Evolutionary conservation across 2,329 filamentous ascomycete genomes (phyloP), one percentile per base, ranked within the genome.

Genomic region (Helotiales sp.): DNA sequence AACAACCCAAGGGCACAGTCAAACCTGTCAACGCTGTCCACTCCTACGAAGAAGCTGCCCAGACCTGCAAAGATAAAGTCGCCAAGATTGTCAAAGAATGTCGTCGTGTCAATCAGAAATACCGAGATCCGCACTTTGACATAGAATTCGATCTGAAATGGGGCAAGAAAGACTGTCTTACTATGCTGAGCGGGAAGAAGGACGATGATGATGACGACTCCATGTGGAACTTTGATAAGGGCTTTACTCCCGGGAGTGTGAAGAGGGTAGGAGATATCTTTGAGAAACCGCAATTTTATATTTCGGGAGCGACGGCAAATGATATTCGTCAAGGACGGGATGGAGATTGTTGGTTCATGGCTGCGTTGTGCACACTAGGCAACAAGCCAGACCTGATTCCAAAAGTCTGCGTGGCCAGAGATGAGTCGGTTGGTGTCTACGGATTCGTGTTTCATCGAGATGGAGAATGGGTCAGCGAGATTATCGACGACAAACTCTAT

Each of bases 401-500:
- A 70, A 79, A 81, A 66, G 72, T 82, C 46, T 69, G 66, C 19
- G 58, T 55, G 1, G 62, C 65, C 15, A 54, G 67, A 15, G 64
- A 68, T 57, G 65, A 82, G 74, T 77, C 81, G 57, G 85, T 93
- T 51, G 91, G 91, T 13, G 91, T 96, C 2, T 96, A 96, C 67
- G 91, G 91, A 1, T 96, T 96, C 66, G 90, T 96, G 42, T 96
- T 96, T 70, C 89, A 88, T 71, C 79, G 91, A 69, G 91, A 96
- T 68, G 91, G 91, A 51, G 90, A 93, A 72, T 96, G 91, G 92
- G 88, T 93, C 52, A 90, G 91, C 65, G 91, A 89, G 59, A 91
- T 96, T 59, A 85, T 96, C 57, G 92, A 96, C 68, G 92, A 96
- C 72, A 95, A 95, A 74, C 79, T 96, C 1, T 96, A 90, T 70